Percentiles rank a stretch among this genome's conserved stretches.
These are phyloP conservation scores for Alternaria sp. DNA, from an alignment of 2,329 filamentous ascomycete genomes.

Conservation along the genomic window DNA sequence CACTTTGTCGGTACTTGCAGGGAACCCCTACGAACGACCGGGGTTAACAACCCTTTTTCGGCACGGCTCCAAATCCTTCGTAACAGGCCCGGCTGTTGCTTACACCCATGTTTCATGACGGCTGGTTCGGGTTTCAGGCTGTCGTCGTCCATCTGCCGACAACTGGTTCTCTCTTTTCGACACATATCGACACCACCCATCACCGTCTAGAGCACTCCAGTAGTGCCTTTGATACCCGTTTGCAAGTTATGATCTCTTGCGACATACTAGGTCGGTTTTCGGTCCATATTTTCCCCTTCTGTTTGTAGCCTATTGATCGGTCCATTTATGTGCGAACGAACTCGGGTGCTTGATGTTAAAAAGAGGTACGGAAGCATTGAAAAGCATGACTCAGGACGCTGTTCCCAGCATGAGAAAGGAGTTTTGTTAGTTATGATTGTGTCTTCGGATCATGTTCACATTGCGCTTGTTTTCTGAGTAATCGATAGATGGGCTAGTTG, in stretches of 20 bases:
- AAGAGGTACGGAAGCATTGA: slow-evolving; percentile 9
- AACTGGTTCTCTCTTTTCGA: slow-evolving; percentile 16
- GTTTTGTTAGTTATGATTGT: slow-evolving; percentile 13
- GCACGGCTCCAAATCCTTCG: slow-evolving; percentile 35
- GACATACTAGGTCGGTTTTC: slow-evolving; percentile 11
- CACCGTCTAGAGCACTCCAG: slow-evolving; percentile 6
- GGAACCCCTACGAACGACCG: slow-evolving; percentile 46
- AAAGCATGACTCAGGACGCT: slow-evolving; percentile 18
- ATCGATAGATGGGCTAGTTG: slow-evolving; percentile 8
- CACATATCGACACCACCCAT: slow-evolving; percentile 5
- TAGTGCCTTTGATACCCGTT: slow-evolving; percentile 27
- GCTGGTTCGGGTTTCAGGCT: slow-evolving; percentile 39
- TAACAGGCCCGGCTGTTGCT: slow-evolving; percentile 29
- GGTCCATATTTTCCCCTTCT: slow-evolving; percentile 12
- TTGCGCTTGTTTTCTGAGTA: slow-evolving; percentile 2
- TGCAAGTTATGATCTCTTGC: slow-evolving; percentile 32
- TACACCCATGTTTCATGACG: slow-evolving; percentile 34
- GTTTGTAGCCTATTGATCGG: slow-evolving; percentile 14
- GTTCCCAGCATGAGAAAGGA: slow-evolving; percentile 5
- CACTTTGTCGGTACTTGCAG: slow-evolving; percentile 47
- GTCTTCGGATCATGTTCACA: slow-evolving; percentile 13
- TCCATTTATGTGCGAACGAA: not conserved
- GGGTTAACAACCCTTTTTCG: slow-evolving; percentile 41
- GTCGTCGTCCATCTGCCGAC: slow-evolving; percentile 13
- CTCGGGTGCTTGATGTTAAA: slow-evolving; percentile 13